Base-by-base conservation (phyloP, 2,329 filamentous ascomycete species). In the Helicocarpus griseus region DNA sequence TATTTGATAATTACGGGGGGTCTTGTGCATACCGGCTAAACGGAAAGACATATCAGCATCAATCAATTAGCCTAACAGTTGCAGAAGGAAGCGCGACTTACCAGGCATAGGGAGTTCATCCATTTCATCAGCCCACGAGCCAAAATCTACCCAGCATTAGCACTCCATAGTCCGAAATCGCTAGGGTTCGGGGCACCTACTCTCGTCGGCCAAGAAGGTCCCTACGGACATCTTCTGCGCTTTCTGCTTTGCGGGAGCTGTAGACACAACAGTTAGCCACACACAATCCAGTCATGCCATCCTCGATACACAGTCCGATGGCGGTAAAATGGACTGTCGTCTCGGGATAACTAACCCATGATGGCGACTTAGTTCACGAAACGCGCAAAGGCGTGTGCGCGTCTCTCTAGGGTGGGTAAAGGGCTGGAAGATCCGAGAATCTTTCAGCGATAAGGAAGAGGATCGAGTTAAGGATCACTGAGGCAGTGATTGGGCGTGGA, bases 41-140 rank as follows among this genome's bases (percentile, higher is more conserved):
- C 8, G 24, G 28, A 24, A 28, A 39, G 17, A 43, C 28, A 29
- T 62, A 56, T 63, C 51, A 56, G 61, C 53, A 60, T 54, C 47
- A 45, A 51, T 31, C 29, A 46, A 33, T 51, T 46, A 50, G 36
- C 35, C 39, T 39, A 48, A 44, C 24, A 41, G 33, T 33, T 44
- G 51, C 48, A 43, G 43, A 53, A 48, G 48, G 41, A 54, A 51
- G 54, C 48, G 50, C 5, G 53, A 75, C 83, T 77, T 79, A 91
- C 87, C 76, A 70, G 83, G 81, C 59, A 87, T 80, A 57, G 80
- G 79, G 72, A 78, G 76, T 65, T 95, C 89, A 73, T 98, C 93
- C 76, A 98, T 95, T 70, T 98, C 93, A 75, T 98, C 94, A 64
- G 93, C 93, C 93, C 93, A 98, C 62, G 93, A 97, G 67, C 91